Percentiles rank a stretch among this genome's conserved stretches.
Conservation (phyloP, 2,329 filamentous ascomycete genomes). For the Monosporascus sp. region DNA sequence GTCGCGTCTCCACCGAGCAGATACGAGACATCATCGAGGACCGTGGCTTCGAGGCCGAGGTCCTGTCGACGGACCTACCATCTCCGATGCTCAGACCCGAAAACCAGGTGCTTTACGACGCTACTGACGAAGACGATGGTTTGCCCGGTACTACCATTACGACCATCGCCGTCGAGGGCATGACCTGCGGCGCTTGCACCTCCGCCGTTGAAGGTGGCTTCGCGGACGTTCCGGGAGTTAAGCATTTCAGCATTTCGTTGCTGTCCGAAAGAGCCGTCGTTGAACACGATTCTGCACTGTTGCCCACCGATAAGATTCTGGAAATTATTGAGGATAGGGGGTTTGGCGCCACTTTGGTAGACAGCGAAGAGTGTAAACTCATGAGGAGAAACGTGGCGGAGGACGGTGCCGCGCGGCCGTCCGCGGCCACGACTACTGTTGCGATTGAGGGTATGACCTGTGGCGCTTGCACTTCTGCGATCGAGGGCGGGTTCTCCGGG, state of each 20-base stretch:
- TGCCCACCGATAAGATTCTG: conserved; percentile 48
- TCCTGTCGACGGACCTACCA: conserved; percentile 76
- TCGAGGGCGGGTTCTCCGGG: conserved; percentile 75
- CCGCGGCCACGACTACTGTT: conserved; percentile 70
- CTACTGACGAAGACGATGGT: conserved; percentile 28
- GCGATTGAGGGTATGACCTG: conserved; percentile 97
- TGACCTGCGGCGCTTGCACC: conserved; percentile 89
- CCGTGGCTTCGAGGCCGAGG: conserved; percentile 82
- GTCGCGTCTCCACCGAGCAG: conserved; percentile 65
- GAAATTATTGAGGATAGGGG: conserved; percentile 66
- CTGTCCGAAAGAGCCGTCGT: conserved; percentile 82
- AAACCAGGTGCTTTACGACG: conserved; percentile 18
- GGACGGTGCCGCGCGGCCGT: conserved; percentile 29
- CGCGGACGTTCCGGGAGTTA: conserved; percentile 67
- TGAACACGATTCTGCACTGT: conserved; percentile 62
- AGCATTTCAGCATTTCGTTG: conserved; percentile 74
- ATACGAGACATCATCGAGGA: conserved; percentile 86
- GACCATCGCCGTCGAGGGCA: conserved; percentile 74
- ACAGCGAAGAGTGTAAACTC: conserved; percentile 52
- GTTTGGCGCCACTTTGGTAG: conserved; percentile 74
- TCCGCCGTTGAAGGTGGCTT: conserved; percentile 80
- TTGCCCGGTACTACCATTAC: conserved; percentile 52
- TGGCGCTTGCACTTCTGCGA: conserved; percentile 88
- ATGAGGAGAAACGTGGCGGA: conserved; percentile 27
- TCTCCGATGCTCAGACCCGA: conserved; percentile 41